Percentiles rank a stretch among this genome's conserved stretches.
These are phyloP conservation scores for Stevia rebaudiana DNA, from an alignment of 140 eudicot genomes.

Conservation along the genomic window DNA sequence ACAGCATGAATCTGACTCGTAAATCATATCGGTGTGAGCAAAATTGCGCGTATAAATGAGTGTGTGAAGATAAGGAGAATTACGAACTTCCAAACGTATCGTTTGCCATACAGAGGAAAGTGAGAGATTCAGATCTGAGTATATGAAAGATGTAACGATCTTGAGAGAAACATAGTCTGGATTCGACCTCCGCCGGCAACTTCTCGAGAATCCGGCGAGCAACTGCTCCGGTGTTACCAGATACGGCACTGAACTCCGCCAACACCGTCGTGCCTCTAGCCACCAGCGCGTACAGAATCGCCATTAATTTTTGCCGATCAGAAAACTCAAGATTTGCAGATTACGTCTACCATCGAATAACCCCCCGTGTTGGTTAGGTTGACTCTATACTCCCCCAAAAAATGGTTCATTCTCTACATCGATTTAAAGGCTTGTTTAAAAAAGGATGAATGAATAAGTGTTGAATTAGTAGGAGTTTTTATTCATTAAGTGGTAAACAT, in stretches of 20 bases:
- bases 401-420: too few relatives aligned
- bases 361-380: constrained; percentile 23
- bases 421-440: too few relatives aligned
- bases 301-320: constrained; percentile 40
- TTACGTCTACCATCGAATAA: constrained; percentile 9
- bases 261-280: constrained; percentile 95
- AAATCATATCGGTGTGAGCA: constrained; percentile 7
- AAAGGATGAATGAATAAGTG: too few relatives aligned
- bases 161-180: constrained; percentile 85
- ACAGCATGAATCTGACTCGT: background rate
- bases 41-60: background rate
- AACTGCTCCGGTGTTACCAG: constrained; percentile 90
- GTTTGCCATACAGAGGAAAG: constrained; percentile 96
- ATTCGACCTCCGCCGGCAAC: constrained; percentile 57
- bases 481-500: too few relatives aligned
- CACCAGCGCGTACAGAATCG: constrained; percentile 88
- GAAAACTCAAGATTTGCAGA: too few relatives aligned
- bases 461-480: too few relatives aligned
- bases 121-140: constrained; percentile 66
- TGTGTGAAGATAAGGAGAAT: constrained; percentile 9
- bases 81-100: constrained; percentile 85
- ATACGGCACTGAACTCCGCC: constrained; percentile 93
- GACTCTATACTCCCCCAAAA: constrained; percentile 2
- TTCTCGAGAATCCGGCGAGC: constrained; percentile 91
- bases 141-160: constrained; percentile 93